Base-by-base conservation (phyloP, 257 asterid species). In the Voacanga thouarsii region DNA sequence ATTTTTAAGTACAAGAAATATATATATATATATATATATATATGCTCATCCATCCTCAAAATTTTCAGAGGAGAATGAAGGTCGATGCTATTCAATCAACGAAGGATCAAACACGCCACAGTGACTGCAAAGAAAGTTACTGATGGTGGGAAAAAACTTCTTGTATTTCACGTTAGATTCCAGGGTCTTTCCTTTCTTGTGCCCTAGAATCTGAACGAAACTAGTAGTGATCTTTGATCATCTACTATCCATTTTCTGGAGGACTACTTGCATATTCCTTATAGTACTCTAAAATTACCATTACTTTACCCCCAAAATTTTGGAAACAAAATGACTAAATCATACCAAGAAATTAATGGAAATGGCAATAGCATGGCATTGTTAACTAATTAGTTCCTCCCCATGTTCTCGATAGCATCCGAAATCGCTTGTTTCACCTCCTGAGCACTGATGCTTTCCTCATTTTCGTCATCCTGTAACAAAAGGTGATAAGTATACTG, bases 381-480 rank as follows among this genome's bases (percentile, higher is more conserved):
- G 4, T 45, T 81, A 78, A 37, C 78, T 61, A 77, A 33, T 78
- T 66, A 51, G 63, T 86, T 80, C 78, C 95, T 50, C 79, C 84
- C 99, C 97, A 92, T n/a, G 79, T 84, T 91, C 89, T 87, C 93
- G 88, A 94, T 89, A 55, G 97, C 89, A 66, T 83, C 85, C 24
- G 79, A 80, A 77, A 94, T 82, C 53, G 92, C 89, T 74, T 86
- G 83, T 83, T 90, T 86, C 91, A 94, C 95, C 84, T 77, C 86
- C 53, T 86, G 86, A 1, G 90, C 91, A 71, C 87, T 87, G 45
- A 88, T 80, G 72, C 77, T 75, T 68, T 85, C 97, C 75, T 87
- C 97, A 28, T 80, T 88, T 49, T 90, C 98, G 49, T 87, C 92
- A 9, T 84, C 88, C 97, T 94, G 90, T 39, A 10, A 61, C 6